Conservation (phyloP, 306 rosid species). For the Echinosophora koreensis region DNA sequence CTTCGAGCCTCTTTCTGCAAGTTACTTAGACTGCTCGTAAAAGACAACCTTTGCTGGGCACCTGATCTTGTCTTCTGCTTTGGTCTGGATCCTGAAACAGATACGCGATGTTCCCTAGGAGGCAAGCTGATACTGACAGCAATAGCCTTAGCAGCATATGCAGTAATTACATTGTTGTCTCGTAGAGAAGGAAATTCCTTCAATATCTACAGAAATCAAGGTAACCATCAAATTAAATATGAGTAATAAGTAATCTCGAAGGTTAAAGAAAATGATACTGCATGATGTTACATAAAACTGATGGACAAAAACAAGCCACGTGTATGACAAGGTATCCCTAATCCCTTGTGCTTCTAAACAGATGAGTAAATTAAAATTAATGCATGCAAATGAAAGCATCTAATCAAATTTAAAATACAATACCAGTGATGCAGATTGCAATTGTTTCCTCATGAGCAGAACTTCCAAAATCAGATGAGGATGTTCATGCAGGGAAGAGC, state of each 20-base stretch:
- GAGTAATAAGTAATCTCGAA: slow-evolving; percentile 38
- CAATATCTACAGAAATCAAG: slow-evolving; percentile 68
- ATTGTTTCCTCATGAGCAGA: slow-evolving; percentile 93
- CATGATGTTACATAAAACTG: slow-evolving; percentile 12
- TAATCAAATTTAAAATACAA: slow-evolving; percentile 44
- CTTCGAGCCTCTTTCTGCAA: slow-evolving; percentile 96
- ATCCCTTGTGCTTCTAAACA: slow-evolving; percentile 26
- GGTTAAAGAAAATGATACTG: slow-evolving; percentile 24
- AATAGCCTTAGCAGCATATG: slow-evolving; percentile 87
- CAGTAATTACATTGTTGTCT: slow-evolving; percentile 76
- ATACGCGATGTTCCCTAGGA: slow-evolving; percentile 87
- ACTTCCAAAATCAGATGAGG: slow-evolving; percentile 96
- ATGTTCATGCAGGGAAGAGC: slow-evolving; percentile 95
- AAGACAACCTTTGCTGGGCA: slow-evolving; percentile 69
- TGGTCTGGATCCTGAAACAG: slow-evolving; percentile 81
- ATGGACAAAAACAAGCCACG: slow-evolving; percentile 25
- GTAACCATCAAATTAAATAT: slow-evolving; percentile 30
- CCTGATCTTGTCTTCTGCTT: slow-evolving; percentile 84
- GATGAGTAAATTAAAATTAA: slow-evolving; percentile 10
- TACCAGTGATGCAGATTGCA: slow-evolving; percentile 95
- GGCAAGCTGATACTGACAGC: slow-evolving; percentile 83
- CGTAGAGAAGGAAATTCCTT: slow-evolving; percentile 91
- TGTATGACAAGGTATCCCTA: slow-evolving; percentile 20
- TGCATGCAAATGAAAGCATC: slow-evolving; percentile 33
- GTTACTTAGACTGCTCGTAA: slow-evolving; percentile 88